Percentiles rank a stretch among this genome's conserved stretches.
Evolutionary conservation across 2,329 filamentous ascomycete genomes (phyloP).

Genomic region (Xylaria sp.): DNA sequence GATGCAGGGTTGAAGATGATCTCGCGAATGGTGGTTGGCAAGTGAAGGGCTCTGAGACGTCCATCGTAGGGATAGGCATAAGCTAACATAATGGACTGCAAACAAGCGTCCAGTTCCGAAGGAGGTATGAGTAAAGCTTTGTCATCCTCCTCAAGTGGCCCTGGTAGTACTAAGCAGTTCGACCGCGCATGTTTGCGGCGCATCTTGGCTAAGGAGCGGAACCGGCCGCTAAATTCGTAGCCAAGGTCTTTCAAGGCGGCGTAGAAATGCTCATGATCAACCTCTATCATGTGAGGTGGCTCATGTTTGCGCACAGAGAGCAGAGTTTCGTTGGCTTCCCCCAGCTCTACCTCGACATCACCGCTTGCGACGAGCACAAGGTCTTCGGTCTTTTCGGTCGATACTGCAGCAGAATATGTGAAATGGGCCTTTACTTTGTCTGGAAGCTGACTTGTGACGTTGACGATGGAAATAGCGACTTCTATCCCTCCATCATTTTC

Average conservation of each 20-base stretch:
- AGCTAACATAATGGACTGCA: constrained; percentile 17
- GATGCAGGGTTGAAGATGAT: constrained; percentile 14
- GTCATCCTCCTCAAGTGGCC: background rate
- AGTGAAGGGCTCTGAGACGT: background rate
- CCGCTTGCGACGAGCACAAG: constrained; percentile 3
- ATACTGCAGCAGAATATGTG: constrained; percentile 1
- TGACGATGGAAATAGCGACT: constrained; percentile 22
- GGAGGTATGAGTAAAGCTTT: background rate
- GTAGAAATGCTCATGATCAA: constrained; percentile 1
- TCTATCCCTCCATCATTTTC: constrained; percentile 29
- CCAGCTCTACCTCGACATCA: background rate
- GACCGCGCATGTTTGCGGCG: background rate
- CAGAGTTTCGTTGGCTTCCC: background rate
- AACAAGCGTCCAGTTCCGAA: background rate
- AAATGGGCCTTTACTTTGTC: constrained; percentile 16
- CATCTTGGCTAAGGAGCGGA: background rate
- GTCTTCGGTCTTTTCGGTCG: constrained; percentile 1
- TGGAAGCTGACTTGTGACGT: background rate
- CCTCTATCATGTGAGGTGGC: constrained; percentile 1
- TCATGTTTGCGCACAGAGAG: background rate
- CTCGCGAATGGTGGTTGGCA: constrained; percentile 8
- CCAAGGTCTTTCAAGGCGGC: background rate
- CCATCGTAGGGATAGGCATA: constrained; percentile 22
- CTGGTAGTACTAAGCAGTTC: background rate
- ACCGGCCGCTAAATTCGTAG: background rate